Evolutionary conservation across 2,329 filamentous ascomycete species (phyloP).

Genomic region (Drechslerella stenobrocha): DNA sequence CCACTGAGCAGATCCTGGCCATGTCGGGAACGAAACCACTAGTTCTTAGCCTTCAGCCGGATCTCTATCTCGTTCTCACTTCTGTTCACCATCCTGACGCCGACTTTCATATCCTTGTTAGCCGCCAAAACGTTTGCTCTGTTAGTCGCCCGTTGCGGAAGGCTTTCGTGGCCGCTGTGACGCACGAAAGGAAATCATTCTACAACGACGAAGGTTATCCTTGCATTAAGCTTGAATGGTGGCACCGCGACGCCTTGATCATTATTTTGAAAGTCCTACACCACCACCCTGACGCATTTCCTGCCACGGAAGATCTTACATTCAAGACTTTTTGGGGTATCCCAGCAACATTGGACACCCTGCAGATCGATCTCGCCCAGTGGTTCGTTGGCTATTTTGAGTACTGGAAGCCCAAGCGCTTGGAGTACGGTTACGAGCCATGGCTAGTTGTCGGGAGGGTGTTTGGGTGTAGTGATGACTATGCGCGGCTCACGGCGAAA

Average conservation of each 20-base stretch:
- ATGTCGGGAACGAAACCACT: conserved; percentile 7
- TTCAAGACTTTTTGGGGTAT: conserved; percentile 19
- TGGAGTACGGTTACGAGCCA: conserved; percentile 19
- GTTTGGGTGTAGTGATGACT: conserved; percentile 14
- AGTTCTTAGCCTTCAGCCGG: conserved; percentile 1
- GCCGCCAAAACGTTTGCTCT: not conserved
- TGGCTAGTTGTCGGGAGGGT: conserved; percentile 28
- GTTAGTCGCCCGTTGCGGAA: conserved; percentile 11
- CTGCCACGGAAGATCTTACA: not conserved
- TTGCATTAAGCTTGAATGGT: conserved; percentile 21
- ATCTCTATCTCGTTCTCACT: conserved; percentile 18
- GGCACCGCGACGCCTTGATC: conserved; percentile 14
- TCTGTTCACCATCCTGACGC: not conserved
- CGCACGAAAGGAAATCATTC: conserved; percentile 1
- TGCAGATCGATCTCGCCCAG: conserved; percentile 10
- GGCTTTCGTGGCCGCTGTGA: conserved; percentile 8
- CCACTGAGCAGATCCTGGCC: not conserved
- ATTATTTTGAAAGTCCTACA: conserved; percentile 21
- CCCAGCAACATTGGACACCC: conserved; percentile 11
- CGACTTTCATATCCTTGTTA: conserved; percentile 12
- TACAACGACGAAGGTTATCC: not conserved
- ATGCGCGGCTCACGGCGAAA: conserved; percentile 22
- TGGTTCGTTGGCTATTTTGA: conserved; percentile 23
- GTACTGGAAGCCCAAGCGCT: conserved; percentile 11
- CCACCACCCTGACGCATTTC: conserved; percentile 12